Evolutionary conservation across 2,329 filamentous ascomycete species (phyloP).

Genomic region (Phyllosticta citrichinensis): DNA sequence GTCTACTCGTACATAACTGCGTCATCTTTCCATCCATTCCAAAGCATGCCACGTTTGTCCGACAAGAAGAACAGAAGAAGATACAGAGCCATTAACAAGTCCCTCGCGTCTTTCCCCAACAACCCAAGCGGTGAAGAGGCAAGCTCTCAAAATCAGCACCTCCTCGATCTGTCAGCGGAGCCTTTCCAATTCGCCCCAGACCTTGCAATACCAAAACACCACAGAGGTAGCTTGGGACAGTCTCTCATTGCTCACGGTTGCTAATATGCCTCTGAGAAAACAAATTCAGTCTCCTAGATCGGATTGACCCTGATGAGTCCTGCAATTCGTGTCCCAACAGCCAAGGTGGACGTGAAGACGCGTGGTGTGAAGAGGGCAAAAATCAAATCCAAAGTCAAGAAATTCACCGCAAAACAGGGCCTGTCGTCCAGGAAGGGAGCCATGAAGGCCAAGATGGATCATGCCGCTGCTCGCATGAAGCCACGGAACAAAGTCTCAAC

Average conservation of each 20-base stretch:
- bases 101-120: not conserved
- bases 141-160: not conserved
- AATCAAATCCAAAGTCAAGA: not conserved
- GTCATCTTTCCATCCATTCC: not conserved
- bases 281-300: not conserved
- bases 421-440: conserved; percentile 1
- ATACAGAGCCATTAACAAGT: not conserved
- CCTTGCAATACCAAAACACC: not conserved
- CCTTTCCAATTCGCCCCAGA: not conserved
- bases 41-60: not conserved
- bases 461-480: not conserved
- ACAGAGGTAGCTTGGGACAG: not conserved
- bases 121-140: not conserved
- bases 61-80: not conserved
- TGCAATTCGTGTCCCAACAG: not conserved
- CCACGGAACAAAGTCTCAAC: not conserved
- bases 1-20: not conserved
- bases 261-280: not conserved
- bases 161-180: not conserved
- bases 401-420: not conserved
- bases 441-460: not conserved
- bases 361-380: not conserved
- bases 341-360: not conserved
- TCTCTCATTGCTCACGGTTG: not conserved
- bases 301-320: not conserved